These are phyloP conservation scores for Lodderomyces oxycetoniae DNA, from an alignment of 1,139 yeast species.

Conservation along the genomic window DNA sequence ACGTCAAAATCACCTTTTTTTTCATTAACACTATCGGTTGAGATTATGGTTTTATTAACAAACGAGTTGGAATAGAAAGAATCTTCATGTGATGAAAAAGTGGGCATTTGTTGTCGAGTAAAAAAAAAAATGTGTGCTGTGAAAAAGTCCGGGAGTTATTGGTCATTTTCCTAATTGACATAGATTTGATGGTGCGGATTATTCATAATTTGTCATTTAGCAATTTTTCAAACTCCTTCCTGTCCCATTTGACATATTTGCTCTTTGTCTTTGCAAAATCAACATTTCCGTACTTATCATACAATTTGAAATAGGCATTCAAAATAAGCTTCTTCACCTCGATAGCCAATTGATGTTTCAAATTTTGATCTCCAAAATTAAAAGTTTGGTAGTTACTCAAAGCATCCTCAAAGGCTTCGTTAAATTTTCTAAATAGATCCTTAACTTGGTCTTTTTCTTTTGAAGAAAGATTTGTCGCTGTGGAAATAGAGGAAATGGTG, in stretches of 20 bases:
- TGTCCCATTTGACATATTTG: slow-evolving; percentile 73
- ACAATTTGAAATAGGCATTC: slow-evolving; percentile 80
- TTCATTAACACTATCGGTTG: no score
- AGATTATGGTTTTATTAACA: no score
- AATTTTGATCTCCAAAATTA: slow-evolving; percentile 59
- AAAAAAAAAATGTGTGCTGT: no score
- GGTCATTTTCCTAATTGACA: no score
- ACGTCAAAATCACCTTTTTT: no score
- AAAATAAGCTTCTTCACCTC: slow-evolving; percentile 68
- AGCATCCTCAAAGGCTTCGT: slow-evolving; percentile 76
- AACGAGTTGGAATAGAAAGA: no score
- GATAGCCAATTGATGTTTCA: slow-evolving; percentile 55
- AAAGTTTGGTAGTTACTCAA: slow-evolving; percentile 59
- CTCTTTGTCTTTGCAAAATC: slow-evolving; percentile 68
- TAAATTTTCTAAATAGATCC: slow-evolving; percentile 78
- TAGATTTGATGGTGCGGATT: no score
- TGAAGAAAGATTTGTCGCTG: slow-evolving; percentile 33
- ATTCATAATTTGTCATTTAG: slow-evolving; percentile 30
- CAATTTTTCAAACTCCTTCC: slow-evolving; percentile 51
- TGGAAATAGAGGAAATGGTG: slow-evolving; percentile 6
- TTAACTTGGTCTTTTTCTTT: slow-evolving; percentile 83
- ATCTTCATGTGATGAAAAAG: no score
- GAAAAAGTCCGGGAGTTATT: no score
- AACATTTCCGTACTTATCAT: slow-evolving; percentile 67
- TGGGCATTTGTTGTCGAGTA: no score